Percentiles rank a stretch among this genome's conserved stretches.
Conservation (phyloP, 2,329 filamentous ascomycete species). For the Macrophomina tecta region DNA sequence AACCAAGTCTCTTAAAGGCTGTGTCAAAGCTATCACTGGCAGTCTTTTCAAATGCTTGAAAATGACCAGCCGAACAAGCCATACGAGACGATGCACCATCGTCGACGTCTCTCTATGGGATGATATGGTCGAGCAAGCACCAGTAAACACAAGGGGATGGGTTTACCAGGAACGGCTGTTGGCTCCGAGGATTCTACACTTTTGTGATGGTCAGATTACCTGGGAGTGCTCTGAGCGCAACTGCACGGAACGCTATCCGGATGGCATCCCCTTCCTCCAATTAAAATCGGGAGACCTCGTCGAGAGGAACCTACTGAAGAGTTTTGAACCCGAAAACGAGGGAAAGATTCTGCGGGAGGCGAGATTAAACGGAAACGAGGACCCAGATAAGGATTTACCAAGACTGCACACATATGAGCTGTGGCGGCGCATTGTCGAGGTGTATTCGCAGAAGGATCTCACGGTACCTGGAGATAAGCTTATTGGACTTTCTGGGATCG, state of each 20-base stretch:
- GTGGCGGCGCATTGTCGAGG: conserved; percentile 34
- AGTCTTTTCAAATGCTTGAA: background rate
- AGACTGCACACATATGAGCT: conserved; percentile 26
- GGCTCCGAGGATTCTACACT: conserved; percentile 35
- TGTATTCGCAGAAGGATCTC: conserved; percentile 30
- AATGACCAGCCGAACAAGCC: background rate
- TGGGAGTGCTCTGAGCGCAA: conserved; percentile 35
- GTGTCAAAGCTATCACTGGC: background rate
- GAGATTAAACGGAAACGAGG: conserved; percentile 10
- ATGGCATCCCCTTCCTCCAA: conserved; percentile 16
- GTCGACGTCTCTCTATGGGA: conserved; percentile 31
- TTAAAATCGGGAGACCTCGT: conserved; percentile 17
- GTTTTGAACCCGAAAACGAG: conserved; percentile 1
- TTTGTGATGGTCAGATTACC: conserved; percentile 32
- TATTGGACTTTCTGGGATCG: conserved; percentile 33
- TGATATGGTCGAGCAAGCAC: conserved; percentile 30
- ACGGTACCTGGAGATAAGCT: conserved; percentile 31
- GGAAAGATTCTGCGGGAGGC: conserved; percentile 16
- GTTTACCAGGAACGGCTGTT: conserved; percentile 36
- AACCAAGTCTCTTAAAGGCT: background rate
- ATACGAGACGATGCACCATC: conserved; percentile 26
- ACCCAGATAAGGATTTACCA: conserved; percentile 23
- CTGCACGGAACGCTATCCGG: conserved; percentile 27
- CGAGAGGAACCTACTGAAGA: conserved; percentile 27
- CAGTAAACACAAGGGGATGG: conserved; percentile 36